phyloP scores from a whole-genome alignment of 2,329 filamentous ascomycete species.

The Rhynchosporium graminicola region DNA sequence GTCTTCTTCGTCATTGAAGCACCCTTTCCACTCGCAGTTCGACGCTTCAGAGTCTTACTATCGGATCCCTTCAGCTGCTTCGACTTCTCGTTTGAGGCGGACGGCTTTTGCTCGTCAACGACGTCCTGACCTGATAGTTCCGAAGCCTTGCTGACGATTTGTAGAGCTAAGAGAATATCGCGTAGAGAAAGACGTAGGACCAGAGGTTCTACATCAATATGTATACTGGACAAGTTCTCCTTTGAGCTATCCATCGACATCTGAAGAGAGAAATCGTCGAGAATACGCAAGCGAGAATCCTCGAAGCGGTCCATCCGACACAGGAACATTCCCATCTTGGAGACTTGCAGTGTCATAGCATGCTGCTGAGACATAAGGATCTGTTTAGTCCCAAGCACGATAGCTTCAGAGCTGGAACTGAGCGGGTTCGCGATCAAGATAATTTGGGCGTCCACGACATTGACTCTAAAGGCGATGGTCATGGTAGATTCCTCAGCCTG shows the following conservation, averaged over 20 bases:
- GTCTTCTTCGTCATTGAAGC: conserved; percentile 53
- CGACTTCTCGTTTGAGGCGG: conserved; percentile 55
- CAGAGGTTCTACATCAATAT: conserved; percentile 85
- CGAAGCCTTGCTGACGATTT: conserved; percentile 88
- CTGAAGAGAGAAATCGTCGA: conserved; percentile 94
- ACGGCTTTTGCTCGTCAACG: conserved; percentile 45
- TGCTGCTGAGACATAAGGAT: conserved; percentile 92
- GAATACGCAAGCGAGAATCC: conserved; percentile 81
- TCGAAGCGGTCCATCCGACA: conserved; percentile 99
- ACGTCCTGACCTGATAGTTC: conserved; percentile 73
- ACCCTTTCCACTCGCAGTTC: conserved; percentile 57
- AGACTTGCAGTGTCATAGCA: conserved; percentile 88
- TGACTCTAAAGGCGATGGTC: conserved; percentile 84
- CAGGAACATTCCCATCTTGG: conserved; percentile 95
- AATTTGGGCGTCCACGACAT: conserved; percentile 93
- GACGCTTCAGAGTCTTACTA: conserved; percentile 49
- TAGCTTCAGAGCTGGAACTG: conserved; percentile 87
- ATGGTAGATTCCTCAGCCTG: conserved; percentile 51
- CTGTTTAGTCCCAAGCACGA: conserved; percentile 93
- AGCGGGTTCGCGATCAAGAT: conserved; percentile 95
- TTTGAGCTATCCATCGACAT: conserved; percentile 77
- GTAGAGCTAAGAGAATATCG: conserved; percentile 90
- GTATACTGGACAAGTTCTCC: conserved; percentile 71
- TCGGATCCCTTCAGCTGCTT: conserved; percentile 47
- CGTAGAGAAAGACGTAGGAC: conserved; percentile 87